Evolutionary conservation across 2,329 filamentous ascomycete species (phyloP), one percentile per base, ranked within the genome.

Genomic region (Thielaviopsis musarum): DNA sequence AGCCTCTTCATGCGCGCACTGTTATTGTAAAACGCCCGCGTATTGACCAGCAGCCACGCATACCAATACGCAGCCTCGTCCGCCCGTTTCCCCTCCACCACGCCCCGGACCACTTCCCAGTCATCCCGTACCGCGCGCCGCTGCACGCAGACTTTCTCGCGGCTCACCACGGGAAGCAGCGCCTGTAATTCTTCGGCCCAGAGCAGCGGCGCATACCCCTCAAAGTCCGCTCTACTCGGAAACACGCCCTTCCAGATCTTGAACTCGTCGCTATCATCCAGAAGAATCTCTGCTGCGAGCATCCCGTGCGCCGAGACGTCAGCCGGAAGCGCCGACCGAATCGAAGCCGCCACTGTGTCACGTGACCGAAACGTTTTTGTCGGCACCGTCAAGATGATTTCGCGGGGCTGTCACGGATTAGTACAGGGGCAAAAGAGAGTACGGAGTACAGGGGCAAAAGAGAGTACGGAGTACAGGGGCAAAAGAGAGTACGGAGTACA

Each of bases 291-390:
- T 1, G 83, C 77, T n/a, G 88, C 85, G 7, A 93, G 75, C 48
- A 88, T 77, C 28, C 83, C 84, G 65, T 94, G 88, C 22, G 86
- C 77, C 2, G 80, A 77, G 52, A 78, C 77, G 60, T 75, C 74
- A 19, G 74, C 72, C 0, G 77, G 75, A 12, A 85, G 75, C 28
- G 71, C 72, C 13, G 71, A 68, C 57, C 74, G 70, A 58, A 89
- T 77, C 1, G 71, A 62, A 30, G 73, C 71, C 7, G 81, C 78
- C 12, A 85, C 75, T 1, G 77, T 78, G 45, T 81, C 75, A n/a
- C 82, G 72, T 30, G 82, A 85, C 56, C 88, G 73, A 57, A 93
- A 80, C 28, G 80, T 76, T 54, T 71, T 70, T 49, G 77, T 75
- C 10, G 85, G 87, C 0, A 93, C 81, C 60, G 77, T 75, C 5